Evolutionary conservation across 768 basidiomycete genomes (phyloP).

Genomic region (Trametes cingulata): DNA sequence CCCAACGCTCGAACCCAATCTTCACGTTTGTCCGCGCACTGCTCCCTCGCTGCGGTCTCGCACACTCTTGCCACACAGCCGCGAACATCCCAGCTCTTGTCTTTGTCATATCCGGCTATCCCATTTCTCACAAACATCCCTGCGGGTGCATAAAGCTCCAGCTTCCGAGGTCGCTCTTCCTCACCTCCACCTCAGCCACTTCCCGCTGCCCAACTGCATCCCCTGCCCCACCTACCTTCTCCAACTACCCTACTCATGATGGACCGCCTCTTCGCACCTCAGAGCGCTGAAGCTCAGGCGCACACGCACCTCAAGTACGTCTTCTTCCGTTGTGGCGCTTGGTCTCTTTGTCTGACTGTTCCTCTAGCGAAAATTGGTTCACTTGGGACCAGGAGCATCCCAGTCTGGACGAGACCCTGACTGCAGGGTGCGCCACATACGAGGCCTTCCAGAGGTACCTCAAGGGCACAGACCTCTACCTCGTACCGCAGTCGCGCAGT

Average conservation of each 20-base stretch:
- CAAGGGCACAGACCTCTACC: constrained; percentile 67
- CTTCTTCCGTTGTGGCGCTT: background rate
- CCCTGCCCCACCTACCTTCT: background rate
- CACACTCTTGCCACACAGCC: background rate
- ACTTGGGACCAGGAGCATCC: constrained; percentile 73
- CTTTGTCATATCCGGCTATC: constrained; percentile 15
- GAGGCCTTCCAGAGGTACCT: constrained; percentile 76
- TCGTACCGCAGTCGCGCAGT: constrained; percentile 60
- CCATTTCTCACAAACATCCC: background rate
- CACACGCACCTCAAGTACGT: constrained; percentile 67
- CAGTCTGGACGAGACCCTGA: constrained; percentile 68
- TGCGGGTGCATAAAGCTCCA: constrained; percentile 3
- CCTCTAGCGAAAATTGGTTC: constrained; percentile 61
- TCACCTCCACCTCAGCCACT: background rate
- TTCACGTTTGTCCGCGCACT: constrained; percentile 15
- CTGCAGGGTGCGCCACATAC: constrained; percentile 80
- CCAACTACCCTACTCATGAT: constrained; percentile 36
- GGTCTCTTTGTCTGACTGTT: constrained; percentile 6
- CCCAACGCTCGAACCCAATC: background rate
- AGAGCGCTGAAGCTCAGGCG: constrained; percentile 73
- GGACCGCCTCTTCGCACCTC: constrained; percentile 73
- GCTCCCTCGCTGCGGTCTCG: background rate
- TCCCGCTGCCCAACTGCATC: background rate
- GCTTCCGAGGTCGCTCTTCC: background rate
- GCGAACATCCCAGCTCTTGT: background rate